Evolutionary conservation across 2,329 filamentous ascomycete genomes (phyloP).

Genomic region (Penicillium sp.): DNA sequence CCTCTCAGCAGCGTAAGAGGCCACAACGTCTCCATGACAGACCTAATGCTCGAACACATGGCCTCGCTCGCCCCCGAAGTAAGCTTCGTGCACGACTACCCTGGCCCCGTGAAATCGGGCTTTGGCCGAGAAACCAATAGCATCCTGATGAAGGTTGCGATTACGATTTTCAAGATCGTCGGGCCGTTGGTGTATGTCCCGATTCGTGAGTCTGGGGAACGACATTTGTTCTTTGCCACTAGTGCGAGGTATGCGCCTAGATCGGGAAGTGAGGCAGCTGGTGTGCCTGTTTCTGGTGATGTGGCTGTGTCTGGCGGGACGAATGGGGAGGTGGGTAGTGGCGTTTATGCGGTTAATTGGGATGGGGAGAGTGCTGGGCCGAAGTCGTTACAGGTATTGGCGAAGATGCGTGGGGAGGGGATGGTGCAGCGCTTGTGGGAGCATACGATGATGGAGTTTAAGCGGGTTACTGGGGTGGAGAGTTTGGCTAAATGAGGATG

Average conservation of each 20-base stretch:
- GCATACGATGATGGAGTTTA: conserved; percentile 37
- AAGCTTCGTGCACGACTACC: conserved; percentile 57
- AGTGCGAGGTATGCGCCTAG: conserved; percentile 42
- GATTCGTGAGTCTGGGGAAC: conserved; percentile 51
- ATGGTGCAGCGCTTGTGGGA: conserved; percentile 41
- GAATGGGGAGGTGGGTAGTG: conserved; percentile 38
- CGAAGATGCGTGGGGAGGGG: conserved; percentile 35
- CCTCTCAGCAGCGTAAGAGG: conserved; percentile 48
- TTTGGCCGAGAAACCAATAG: conserved; percentile 35
- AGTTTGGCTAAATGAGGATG: conserved; percentile 1
- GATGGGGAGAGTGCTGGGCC: conserved; percentile 26
- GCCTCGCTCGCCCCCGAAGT: conserved; percentile 55
- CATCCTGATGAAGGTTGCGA: conserved; percentile 8
- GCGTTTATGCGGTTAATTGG: conserved; percentile 38
- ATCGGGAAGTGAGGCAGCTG: conserved; percentile 13
- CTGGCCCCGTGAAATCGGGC: conserved; percentile 55
- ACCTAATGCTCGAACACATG: conserved; percentile 56
- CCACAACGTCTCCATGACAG: conserved; percentile 57
- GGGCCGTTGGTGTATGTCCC: conserved; percentile 31
- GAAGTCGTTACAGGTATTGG: conserved; percentile 32
- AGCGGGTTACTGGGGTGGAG: conserved; percentile 17
- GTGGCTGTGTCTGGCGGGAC: conserved; percentile 28
- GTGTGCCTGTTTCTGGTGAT: conserved; percentile 26
- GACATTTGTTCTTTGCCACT: conserved; percentile 52
- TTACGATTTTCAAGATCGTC: conserved; percentile 38